A percentile compares a stretch with the other conserved stretches of the same genome.
Conservation (phyloP, 768 basidiomycete genomes). For the Filobasidium floriforme region DNA sequence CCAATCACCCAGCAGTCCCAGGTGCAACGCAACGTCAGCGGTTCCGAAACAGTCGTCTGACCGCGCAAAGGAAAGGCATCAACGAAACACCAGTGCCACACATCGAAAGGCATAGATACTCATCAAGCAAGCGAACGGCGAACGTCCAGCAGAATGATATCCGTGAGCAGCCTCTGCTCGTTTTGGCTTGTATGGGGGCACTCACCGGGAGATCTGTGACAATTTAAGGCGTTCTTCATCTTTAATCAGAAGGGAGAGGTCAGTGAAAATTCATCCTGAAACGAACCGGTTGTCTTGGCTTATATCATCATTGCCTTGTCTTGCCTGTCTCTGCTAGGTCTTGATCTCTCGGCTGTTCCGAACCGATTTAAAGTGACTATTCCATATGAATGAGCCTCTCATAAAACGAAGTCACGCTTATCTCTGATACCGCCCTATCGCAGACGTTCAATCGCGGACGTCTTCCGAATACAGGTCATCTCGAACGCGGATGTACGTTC, state of each 20-base stretch:
- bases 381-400: background rate
- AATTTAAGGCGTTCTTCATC: slow-evolving; percentile 82
- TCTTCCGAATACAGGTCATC: slow-evolving; percentile 97
- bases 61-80: too few relatives aligned
- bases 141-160: background rate
- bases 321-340: slow-evolving; percentile 52
- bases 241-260: slow-evolving; percentile 99
- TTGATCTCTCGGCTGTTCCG: slow-evolving; percentile 93
- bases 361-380: slow-evolving; percentile 84
- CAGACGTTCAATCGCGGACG: slow-evolving; percentile 92
- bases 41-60: too few relatives aligned
- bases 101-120: too few relatives aligned
- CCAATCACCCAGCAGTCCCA: too few relatives aligned
- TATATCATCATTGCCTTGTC: too few relatives aligned
- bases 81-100: too few relatives aligned
- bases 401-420: background rate
- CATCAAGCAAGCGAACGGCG: too few relatives aligned
- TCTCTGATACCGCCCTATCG: background rate
- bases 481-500: slow-evolving; percentile 95
- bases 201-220: background rate
- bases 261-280: background rate
- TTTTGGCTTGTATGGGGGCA: too few relatives aligned
- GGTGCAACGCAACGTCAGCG: too few relatives aligned
- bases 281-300: background rate
- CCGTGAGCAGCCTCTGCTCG: background rate